These are phyloP conservation scores for Kockovaella imperatae DNA, from an alignment of 768 basidiomycete genomes.

Conservation along the genomic window DNA sequence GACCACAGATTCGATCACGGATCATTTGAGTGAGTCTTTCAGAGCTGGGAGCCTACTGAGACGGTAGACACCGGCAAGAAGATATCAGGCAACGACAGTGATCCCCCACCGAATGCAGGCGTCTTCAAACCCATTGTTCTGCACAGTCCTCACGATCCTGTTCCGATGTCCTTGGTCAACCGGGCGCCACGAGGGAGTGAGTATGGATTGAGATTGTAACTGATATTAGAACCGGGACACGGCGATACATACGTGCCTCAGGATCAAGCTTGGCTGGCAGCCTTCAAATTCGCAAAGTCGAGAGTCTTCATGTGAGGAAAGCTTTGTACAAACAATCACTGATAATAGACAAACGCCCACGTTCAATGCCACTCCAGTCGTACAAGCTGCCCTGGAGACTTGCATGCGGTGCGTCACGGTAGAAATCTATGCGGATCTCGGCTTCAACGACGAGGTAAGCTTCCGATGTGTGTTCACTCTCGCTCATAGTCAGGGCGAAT, in stretches of 20 bases:
- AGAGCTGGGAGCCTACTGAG: background rate
- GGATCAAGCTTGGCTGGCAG: conserved; percentile 59
- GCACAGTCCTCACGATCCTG: conserved; percentile 47
- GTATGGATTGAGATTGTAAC: conserved; percentile 15
- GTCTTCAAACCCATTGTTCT: conserved; percentile 20
- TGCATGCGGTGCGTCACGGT: conserved; percentile 55
- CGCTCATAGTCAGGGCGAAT: conserved; percentile 48
- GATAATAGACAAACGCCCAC: conserved; percentile 55
- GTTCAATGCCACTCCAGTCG: conserved; percentile 57
- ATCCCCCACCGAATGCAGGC: conserved; percentile 19
- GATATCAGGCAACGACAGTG: conserved; percentile 14
- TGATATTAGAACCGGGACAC: conserved; percentile 44
- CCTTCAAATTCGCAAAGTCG: conserved; percentile 53
- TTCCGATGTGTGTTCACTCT: background rate
- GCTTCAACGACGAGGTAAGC: conserved; percentile 48
- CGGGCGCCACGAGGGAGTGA: conserved; percentile 53
- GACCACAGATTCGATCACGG: conserved; percentile 4
- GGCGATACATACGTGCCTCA: conserved; percentile 52
- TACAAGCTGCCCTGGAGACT: conserved; percentile 55
- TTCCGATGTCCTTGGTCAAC: conserved; percentile 60
- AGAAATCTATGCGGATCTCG: conserved; percentile 56
- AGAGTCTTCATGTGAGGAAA: conserved; percentile 55
- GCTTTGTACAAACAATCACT: background rate
- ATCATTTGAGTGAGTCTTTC: conserved; percentile 18
- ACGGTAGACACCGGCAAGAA: conserved; percentile 17